phyloP scores from a whole-genome alignment of 495 filamentous ascomycete species.

The Letharia lupina region DNA sequence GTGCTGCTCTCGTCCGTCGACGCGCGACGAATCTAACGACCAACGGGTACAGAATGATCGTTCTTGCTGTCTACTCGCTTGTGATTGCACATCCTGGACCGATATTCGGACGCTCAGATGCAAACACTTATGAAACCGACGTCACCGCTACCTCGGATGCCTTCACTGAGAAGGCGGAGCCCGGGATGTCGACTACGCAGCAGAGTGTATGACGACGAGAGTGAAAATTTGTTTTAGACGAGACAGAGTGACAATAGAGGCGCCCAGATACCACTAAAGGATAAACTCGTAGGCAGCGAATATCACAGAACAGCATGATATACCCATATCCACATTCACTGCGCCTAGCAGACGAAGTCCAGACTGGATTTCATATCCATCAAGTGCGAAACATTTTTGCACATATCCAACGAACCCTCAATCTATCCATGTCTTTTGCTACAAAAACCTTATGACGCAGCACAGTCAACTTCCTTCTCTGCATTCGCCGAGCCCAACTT shows the following conservation, averaged over 20 bases:
- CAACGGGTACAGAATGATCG: slow-evolving; percentile 19
- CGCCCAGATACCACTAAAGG: background rate
- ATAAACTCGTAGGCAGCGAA: background rate
- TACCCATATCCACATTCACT: background rate
- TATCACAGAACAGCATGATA: background rate
- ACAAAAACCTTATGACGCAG: background rate
- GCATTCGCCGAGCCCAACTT: background rate
- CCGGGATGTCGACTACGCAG: background rate
- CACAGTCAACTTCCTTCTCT: background rate
- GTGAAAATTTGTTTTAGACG: background rate
- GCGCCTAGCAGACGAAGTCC: too few relatives aligned
- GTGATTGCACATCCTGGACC: slow-evolving; percentile 30
- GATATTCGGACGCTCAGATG: slow-evolving; percentile 7
- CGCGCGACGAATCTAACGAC: slow-evolving; percentile 8
- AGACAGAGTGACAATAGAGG: background rate
- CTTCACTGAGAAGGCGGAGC: background rate
- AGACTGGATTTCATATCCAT: background rate
- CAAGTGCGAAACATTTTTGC: too few relatives aligned
- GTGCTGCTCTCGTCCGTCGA: slow-evolving; percentile 11
- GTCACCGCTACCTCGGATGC: background rate
- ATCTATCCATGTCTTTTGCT: background rate
- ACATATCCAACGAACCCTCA: too few relatives aligned
- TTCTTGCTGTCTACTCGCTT: slow-evolving; percentile 26
- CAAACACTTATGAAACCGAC: background rate
- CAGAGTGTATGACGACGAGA: background rate